Percentiles rank a stretch among this genome's conserved stretches.
Evolutionary conservation across 768 basidiomycete genomes (phyloP).

Genomic region (Tephrocybe sp.): DNA sequence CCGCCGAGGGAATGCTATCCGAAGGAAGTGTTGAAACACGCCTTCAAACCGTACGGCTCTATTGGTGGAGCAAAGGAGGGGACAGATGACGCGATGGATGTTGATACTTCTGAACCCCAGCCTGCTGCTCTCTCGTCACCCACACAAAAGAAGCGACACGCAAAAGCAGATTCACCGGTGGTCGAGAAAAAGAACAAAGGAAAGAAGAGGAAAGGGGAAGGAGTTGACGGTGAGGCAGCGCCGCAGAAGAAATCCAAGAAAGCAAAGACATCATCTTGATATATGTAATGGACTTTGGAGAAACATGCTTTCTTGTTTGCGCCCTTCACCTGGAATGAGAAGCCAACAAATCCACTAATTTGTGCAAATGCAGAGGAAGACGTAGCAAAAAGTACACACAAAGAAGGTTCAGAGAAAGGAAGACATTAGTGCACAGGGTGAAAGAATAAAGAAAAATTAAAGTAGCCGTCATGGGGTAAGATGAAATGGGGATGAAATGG

Average conservation of each 20-base stretch:
- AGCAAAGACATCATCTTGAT: slow-evolving; percentile 26
- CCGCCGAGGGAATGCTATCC: slow-evolving; percentile 59
- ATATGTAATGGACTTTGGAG: background rate
- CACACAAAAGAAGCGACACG: slow-evolving; percentile 11
- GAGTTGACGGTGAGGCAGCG: slow-evolving; percentile 11
- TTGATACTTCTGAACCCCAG: slow-evolving; percentile 4
- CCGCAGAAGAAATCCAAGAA: slow-evolving; percentile 49
- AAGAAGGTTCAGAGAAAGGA: slow-evolving; percentile 9
- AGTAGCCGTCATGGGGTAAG: slow-evolving; percentile 4
- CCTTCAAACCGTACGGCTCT: slow-evolving; percentile 63
- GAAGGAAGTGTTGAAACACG: slow-evolving; percentile 57
- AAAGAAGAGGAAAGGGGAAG: slow-evolving; percentile 45
- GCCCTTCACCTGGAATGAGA: background rate
- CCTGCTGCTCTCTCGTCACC: background rate
- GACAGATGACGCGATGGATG: slow-evolving; percentile 23
- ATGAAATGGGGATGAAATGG: slow-evolving; percentile 15
- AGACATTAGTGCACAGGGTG: slow-evolving; percentile 6
- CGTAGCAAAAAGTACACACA: slow-evolving; percentile 12
- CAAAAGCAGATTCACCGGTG: slow-evolving; percentile 11
- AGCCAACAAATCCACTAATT: background rate
- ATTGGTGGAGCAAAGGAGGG: slow-evolving; percentile 23
- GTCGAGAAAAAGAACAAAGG: slow-evolving; percentile 37
- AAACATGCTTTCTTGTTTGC: background rate
- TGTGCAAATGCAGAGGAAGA: slow-evolving; percentile 1
- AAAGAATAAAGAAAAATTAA: slow-evolving; percentile 16